Percentiles rank a stretch among this genome's conserved stretches.
phyloP scores from a whole-genome alignment of 805 yeast species.

The Torulaspora maleeae region DNA sequence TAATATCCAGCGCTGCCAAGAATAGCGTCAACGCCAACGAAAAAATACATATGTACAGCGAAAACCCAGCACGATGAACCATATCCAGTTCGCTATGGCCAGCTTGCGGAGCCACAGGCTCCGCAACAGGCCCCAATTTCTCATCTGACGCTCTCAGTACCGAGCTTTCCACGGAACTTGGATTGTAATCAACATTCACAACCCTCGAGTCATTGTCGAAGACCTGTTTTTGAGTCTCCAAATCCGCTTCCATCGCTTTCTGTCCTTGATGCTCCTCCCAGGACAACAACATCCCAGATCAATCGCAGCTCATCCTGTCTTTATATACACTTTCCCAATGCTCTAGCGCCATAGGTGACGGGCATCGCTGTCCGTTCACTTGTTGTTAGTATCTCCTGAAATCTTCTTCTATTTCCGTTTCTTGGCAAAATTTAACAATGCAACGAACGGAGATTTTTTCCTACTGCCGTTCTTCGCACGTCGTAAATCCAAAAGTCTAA shows the following conservation, averaged over 20 bases:
- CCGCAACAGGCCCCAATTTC: background rate
- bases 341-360: too few relatives aligned
- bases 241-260: background rate
- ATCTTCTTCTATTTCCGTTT: background rate
- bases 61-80: conserved; percentile 10
- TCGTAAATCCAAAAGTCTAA: too few relatives aligned
- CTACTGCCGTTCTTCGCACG: too few relatives aligned
- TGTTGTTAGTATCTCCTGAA: too few relatives aligned
- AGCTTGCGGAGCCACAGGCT: background rate
- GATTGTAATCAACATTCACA: background rate
- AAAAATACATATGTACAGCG: conserved; percentile 11
- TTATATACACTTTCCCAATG: too few relatives aligned
- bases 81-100: background rate
- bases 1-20: conserved; percentile 51
- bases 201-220: background rate
- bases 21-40: conserved; percentile 27
- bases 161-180: background rate
- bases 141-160: background rate
- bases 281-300: background rate
- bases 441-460: too few relatives aligned
- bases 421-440: background rate
- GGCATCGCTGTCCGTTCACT: too few relatives aligned
- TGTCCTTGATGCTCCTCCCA: background rate
- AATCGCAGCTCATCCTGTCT: too few relatives aligned
- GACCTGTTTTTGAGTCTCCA: background rate